Base-by-base conservation (phyloP, 352 stramenopile species). In the Pythium aphanidermatum region DNA sequence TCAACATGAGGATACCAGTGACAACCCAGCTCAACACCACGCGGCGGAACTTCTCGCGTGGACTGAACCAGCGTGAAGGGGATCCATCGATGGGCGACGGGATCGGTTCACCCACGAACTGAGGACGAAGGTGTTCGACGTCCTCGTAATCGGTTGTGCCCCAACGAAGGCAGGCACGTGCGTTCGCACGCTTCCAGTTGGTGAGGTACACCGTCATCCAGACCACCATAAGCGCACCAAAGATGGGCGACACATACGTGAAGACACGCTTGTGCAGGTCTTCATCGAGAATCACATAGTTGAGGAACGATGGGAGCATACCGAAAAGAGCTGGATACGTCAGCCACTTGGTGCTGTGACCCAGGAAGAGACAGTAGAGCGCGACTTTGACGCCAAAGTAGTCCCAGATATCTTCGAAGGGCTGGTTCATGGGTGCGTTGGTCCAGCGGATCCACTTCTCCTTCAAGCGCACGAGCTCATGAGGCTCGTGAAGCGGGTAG, bases 291-390 rank as follows among this genome's bases (percentile, higher is more conserved):
- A 88, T 62, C 20, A 63, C 51, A 46, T 78, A 78, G 33, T 81
- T 74, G 28, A 86, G 59, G 13, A 96, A 78, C 13, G 92, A 91
- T 24, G 96, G 86, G 25, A 97, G 46, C 32, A 92, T 67, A 3
- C 95, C 95, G 33, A 98, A 54, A 16, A 98, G 44, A 30, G 86
- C 92, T 17, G 96, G 82, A 44, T 96, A 95, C n/a, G 98, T 57
- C 23, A 99, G 70, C 77, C 96, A 97, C 46, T 92, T 91, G 29
- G 93, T 97, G 63, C 94, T 96, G 65, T 98, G 92, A 12, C 97
- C 91, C 19, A 98, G 53, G 80, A 96, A 99, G 27, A 96, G 67
- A 60, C 98, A 99, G 69, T 98, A 99, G 46, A 99, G 95, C 17
- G 88, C 87, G 46, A 99, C 87, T 62, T 98, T 86, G 49, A 85